phyloP scores from a whole-genome alignment of 257 asterid species.

The Gardenia jasminoides region DNA sequence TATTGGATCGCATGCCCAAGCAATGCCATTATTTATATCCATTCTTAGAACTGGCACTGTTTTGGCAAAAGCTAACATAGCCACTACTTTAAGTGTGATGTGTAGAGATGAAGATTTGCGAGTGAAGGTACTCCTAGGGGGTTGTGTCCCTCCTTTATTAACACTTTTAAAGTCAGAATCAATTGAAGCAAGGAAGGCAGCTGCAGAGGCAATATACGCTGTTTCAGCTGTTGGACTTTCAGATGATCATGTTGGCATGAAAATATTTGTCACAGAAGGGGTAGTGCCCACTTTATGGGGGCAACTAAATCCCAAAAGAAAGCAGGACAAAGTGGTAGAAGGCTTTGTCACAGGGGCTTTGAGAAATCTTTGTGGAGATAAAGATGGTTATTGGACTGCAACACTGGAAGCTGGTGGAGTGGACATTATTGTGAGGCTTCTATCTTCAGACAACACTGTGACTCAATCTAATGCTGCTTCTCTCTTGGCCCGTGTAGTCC shows the following conservation, averaged over 20 bases:
- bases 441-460: slow-evolving; percentile 57
- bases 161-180: slow-evolving; percentile 67
- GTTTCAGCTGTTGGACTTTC: slow-evolving; percentile 72
- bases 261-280: slow-evolving; percentile 77
- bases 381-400: slow-evolving; percentile 74
- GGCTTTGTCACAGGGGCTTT: slow-evolving; percentile 75
- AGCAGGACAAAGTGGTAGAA: slow-evolving; percentile 75
- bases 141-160: slow-evolving; percentile 84
- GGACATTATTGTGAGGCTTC: slow-evolving; percentile 66
- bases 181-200: slow-evolving; percentile 72
- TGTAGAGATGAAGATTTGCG: slow-evolving; percentile 77
- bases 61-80: slow-evolving; percentile 66
- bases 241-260: slow-evolving; percentile 77
- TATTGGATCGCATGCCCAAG: slow-evolving; percentile 81
- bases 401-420: slow-evolving; percentile 85
- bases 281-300: slow-evolving; percentile 85
- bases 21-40: slow-evolving; percentile 83
- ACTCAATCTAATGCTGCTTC: slow-evolving; percentile 87
- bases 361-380: slow-evolving; percentile 86
- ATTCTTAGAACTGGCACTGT: slow-evolving; percentile 71
- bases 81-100: slow-evolving; percentile 62
- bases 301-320: slow-evolving; percentile 48
- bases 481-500: slow-evolving; percentile 66
- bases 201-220: slow-evolving; percentile 77
- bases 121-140: slow-evolving; percentile 83